Base-by-base conservation (phyloP, 768 basidiomycete genomes). In the Podaxis sp. region DNA sequence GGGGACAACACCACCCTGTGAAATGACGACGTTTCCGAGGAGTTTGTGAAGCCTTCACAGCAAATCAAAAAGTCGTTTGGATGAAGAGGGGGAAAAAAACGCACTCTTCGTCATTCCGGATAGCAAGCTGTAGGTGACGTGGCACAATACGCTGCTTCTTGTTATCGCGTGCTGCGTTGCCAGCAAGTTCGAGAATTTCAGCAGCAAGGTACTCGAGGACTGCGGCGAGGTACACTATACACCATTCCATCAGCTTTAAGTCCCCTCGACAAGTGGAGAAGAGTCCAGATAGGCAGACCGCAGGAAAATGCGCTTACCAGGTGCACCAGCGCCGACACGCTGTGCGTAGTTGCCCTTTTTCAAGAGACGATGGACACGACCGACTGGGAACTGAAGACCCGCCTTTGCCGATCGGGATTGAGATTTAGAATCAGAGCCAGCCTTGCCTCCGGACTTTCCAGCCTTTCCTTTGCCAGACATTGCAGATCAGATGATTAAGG, bases 101-200 rank as follows among this genome's bases (percentile, higher is more conserved):
- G 11, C 59, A 88, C 88, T 92, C 93, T 76, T 96, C 93, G 66
- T 96, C 94, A 74, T 96, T 94, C 52, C 95, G 87, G 77, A 97
- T 95, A 65, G 95, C 95, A 66, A 96, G 86, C 75, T 97, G 95
- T 52, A 96, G 79, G 77, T 97, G 95, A 75, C 95, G 90, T 52
- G 95, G 95, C 24, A 96, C 92, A 71, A 96, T 96, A 86, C 95
- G 93, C 65, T 93, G 90, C 80, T 95, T 93, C 84, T 93, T 93
- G 83, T 93, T 93, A 77, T 90, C 92, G 59, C 92, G 89, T 44
- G 92, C 92, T 42, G 92, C 92, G 61, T 92, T 92, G 38, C 95
- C 95, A 65, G 95, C 94, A 49, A 96, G 81, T 79, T 96, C 95
- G 68, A 96, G 86, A 74, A 96, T 95, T 75, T 96, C 95, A 56